Percentiles rank a stretch among this genome's conserved stretches.
phyloP scores from a whole-genome alignment of 1,139 yeast genomes.

The Magnusiomyces paraingens region DNA sequence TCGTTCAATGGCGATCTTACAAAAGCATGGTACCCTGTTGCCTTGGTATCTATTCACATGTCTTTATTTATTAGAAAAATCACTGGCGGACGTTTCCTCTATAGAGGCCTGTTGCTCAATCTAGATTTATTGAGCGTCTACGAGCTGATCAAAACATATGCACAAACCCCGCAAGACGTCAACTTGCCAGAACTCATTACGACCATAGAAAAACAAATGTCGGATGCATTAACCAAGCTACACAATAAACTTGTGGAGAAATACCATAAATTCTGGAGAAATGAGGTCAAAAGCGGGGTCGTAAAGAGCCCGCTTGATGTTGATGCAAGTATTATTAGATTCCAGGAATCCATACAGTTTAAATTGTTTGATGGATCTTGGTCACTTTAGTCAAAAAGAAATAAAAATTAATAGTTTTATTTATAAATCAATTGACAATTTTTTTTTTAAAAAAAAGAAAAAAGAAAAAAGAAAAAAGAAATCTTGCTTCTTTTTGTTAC shows the following conservation, averaged over 20 bases:
- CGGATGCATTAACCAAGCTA: slow-evolving; percentile 2
- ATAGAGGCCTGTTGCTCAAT: slow-evolving; percentile 2
- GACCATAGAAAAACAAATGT: slow-evolving; percentile 10
- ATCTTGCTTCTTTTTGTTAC: no score
- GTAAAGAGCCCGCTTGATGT: background rate
- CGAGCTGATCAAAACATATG: background rate
- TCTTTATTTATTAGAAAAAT: slow-evolving; percentile 1
- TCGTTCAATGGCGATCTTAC: slow-evolving; percentile 4
- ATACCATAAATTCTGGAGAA: slow-evolving; percentile 8
- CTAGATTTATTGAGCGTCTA: slow-evolving; percentile 1
- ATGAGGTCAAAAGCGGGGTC: background rate
- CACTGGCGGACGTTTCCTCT: slow-evolving; percentile 4
- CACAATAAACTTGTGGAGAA: slow-evolving; percentile 14
- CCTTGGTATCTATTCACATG: slow-evolving; percentile 5
- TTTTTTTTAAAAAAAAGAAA: background rate
- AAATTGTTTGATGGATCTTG: slow-evolving; percentile 15
- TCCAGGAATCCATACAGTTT: slow-evolving; percentile 16
- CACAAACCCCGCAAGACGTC: slow-evolving; percentile 1
- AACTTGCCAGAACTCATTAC: background rate
- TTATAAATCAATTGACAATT: background rate
- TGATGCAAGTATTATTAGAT: slow-evolving; percentile 3
- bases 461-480: background rate
- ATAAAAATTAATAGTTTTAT: background rate
- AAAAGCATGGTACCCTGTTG: slow-evolving; percentile 7
- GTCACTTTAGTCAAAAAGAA: background rate